Percentiles rank a stretch among this genome's conserved stretches.
Evolutionary conservation across 257 asterid genomes (phyloP).

Genomic region (Solanum raphanifolium): DNA sequence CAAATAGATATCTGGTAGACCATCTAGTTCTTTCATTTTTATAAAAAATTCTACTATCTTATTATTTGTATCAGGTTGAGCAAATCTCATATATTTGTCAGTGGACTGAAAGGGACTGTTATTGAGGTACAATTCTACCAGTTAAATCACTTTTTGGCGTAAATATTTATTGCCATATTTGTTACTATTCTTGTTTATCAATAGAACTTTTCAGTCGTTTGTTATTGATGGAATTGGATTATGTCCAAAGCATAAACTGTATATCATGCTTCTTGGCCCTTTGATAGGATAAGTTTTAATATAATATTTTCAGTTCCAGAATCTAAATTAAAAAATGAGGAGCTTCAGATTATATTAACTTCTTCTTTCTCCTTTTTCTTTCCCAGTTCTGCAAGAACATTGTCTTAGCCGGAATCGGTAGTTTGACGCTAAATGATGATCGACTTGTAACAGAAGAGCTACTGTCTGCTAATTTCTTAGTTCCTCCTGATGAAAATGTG

Average conservation of each 20-base stretch:
- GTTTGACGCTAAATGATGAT: slow-evolving; percentile 76
- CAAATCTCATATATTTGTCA: slow-evolving; percentile 74
- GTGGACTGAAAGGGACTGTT: slow-evolving; percentile 82
- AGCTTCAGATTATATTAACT: not conserved
- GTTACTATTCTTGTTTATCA: not conserved
- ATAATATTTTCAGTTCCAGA: not conserved
- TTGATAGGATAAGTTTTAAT: not conserved
- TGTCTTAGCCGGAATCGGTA: slow-evolving; percentile 94
- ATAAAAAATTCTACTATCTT: not conserved
- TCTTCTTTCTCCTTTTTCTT: not conserved
- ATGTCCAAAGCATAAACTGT: not conserved
- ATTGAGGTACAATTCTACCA: slow-evolving; percentile 49
- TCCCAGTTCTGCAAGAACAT: slow-evolving; percentile 92
- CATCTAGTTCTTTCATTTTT: not conserved
- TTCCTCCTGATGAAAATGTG: slow-evolving; percentile 44
- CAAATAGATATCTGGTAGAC: not conserved
- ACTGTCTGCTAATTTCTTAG: slow-evolving; percentile 66
- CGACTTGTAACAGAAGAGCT: slow-evolving; percentile 59
- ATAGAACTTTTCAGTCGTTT: not conserved
- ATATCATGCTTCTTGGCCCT: not conserved
- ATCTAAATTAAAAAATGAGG: not conserved
- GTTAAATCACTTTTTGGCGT: not conserved
- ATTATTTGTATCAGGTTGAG: slow-evolving; percentile 42
- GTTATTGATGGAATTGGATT: not conserved
- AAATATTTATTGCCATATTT: not conserved